Evolutionary conservation across 805 yeast species (phyloP).

Genomic region (Saturnispora dispora): DNA sequence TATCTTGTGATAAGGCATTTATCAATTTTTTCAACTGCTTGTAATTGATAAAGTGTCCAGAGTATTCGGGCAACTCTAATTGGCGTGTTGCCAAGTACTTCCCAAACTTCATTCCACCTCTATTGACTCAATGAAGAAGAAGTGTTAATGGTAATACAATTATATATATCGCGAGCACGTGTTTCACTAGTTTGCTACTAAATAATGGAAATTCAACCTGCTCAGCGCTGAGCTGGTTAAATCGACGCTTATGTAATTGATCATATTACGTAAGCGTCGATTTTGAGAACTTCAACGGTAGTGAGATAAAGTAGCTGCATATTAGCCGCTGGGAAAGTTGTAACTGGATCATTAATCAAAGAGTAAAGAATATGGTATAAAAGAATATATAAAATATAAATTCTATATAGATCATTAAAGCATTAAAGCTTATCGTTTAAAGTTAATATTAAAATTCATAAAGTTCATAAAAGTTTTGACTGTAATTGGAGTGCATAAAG

Average conservation of each 20-base stretch:
- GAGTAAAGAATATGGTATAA: not conserved
- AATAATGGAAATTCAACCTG: not conserved
- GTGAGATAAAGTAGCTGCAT: no score
- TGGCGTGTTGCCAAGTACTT: conserved; percentile 91
- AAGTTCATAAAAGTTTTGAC: not conserved
- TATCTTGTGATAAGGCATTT: conserved; percentile 48
- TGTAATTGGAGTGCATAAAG: not conserved
- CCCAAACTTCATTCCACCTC: conserved; percentile 66
- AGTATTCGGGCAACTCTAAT: conserved; percentile 89
- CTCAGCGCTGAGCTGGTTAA: not conserved
- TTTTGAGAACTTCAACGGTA: no score
- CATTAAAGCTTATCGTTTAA: not conserved
- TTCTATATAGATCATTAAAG: not conserved
- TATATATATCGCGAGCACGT: conserved; percentile 4
- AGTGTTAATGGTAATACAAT: not conserved
- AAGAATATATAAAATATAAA: not conserved
- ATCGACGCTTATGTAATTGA: not conserved
- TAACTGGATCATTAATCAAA: not conserved
- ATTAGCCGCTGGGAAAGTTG: not conserved
- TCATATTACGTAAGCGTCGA: not conserved
- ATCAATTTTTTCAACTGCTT: conserved; percentile 88
- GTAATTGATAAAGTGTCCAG: conserved; percentile 89
- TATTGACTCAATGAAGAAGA: not conserved
- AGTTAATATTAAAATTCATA: not conserved
- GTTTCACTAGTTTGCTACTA: not conserved